Conservation (phyloP, 2,329 filamentous ascomycete genomes). For the Trichoderma afroharzianum region DNA sequence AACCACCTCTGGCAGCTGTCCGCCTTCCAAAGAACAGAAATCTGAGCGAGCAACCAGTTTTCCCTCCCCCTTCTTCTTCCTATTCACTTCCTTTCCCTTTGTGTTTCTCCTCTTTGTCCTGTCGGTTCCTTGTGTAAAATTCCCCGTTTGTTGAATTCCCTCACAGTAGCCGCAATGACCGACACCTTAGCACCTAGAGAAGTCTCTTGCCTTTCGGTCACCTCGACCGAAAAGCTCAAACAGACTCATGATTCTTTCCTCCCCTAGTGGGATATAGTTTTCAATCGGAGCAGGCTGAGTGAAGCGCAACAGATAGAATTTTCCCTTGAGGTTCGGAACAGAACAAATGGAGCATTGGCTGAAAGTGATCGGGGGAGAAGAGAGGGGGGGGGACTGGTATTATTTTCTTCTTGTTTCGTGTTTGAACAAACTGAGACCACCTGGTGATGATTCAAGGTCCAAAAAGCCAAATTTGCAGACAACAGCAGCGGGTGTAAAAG, state of each 20-base stretch:
- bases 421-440: conserved; percentile 23
- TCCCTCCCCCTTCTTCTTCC: not conserved
- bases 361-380: conserved; percentile 16
- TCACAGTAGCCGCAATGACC: conserved; percentile 36
- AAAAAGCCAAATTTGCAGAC: conserved; percentile 59
- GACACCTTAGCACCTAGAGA: conserved; percentile 27
- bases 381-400: not conserved
- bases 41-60: conserved; percentile 39
- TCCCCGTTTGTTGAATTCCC: not conserved
- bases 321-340: not conserved
- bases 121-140: not conserved
- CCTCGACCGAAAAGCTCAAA: not conserved
- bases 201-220: not conserved
- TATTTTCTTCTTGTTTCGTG: not conserved
- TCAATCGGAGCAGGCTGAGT: conserved; percentile 49
- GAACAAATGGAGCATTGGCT: no score
- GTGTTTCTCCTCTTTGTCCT: not conserved
- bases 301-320: not conserved
- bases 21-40: conserved; percentile 43
- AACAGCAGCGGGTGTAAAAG: conserved; percentile 31
- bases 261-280: conserved; percentile 43
- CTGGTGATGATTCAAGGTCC: conserved; percentile 51
- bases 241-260: conserved; percentile 28
- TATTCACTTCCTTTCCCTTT: not conserved
- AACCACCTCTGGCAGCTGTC: not conserved